Percentiles rank a stretch among this genome's conserved stretches.
These are phyloP conservation scores for Russula dissimulans DNA, from an alignment of 768 basidiomycete genomes.

Conservation along the genomic window DNA sequence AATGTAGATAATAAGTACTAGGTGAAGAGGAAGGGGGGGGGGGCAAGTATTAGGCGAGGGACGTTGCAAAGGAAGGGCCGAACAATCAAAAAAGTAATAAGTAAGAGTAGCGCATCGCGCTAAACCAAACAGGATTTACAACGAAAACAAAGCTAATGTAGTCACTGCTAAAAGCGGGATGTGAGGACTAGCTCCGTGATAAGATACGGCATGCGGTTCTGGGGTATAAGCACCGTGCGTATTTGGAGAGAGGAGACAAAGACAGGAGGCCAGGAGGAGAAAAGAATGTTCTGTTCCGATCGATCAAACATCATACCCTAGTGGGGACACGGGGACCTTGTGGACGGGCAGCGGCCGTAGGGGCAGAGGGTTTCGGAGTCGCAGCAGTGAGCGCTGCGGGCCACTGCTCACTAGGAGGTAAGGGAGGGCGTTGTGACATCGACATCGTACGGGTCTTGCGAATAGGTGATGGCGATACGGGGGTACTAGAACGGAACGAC, in stretches of 20 bases:
- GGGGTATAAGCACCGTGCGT: slow-evolving; percentile 20
- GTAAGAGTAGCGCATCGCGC: slow-evolving; percentile 16
- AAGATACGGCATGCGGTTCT: slow-evolving; percentile 17
- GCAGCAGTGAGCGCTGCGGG: slow-evolving; percentile 6
- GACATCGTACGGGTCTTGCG: slow-evolving; percentile 20
- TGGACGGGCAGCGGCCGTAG: slow-evolving; percentile 12
- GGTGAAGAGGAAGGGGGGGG: slow-evolving; percentile 1
- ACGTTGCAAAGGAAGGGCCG: background rate
- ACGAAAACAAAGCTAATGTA: slow-evolving; percentile 18
- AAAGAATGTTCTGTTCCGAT: slow-evolving; percentile 13
- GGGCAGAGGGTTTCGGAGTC: slow-evolving; percentile 12
- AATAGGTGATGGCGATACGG: slow-evolving; percentile 9
- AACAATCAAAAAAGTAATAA: slow-evolving; percentile 20
- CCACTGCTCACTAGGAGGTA: slow-evolving; percentile 14
- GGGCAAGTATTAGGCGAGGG: slow-evolving; percentile 12
- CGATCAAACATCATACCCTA: slow-evolving; percentile 9
- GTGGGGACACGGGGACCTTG: slow-evolving; percentile 15
- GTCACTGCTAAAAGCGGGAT: slow-evolving; percentile 9
- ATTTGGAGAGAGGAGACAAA: background rate
- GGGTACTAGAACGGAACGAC: slow-evolving; percentile 11
- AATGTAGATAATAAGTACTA: slow-evolving; percentile 10
- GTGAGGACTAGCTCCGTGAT: slow-evolving; percentile 19
- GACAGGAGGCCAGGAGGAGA: background rate
- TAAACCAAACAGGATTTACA: slow-evolving; percentile 17
- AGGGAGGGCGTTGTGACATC: slow-evolving; percentile 11